These are phyloP conservation scores for Candida krabiensis DNA, from an alignment of 805 yeast genomes.

Conservation along the genomic window DNA sequence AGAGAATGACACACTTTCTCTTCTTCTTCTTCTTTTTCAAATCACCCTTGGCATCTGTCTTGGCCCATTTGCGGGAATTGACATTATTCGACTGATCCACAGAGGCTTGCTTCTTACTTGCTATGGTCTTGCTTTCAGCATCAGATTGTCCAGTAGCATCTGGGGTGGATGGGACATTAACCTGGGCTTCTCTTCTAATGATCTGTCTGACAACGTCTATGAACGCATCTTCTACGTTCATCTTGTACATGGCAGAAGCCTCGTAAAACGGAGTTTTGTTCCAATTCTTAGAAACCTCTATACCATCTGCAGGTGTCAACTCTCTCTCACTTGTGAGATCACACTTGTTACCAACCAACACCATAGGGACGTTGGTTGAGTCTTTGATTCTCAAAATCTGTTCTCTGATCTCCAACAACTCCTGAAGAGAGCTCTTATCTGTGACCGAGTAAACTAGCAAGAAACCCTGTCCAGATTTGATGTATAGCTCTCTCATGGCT, in stretches of 20 bases:
- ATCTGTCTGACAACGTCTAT: constrained; percentile 87
- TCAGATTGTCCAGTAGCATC: constrained; percentile 9
- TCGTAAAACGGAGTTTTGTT: constrained; percentile 90
- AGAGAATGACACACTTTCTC: constrained; percentile 21
- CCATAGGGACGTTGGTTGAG: constrained; percentile 77
- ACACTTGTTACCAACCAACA: constrained; percentile 87
- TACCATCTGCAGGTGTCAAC: constrained; percentile 80
- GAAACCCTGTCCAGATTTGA: constrained; percentile 82
- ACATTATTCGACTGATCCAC: constrained; percentile 2
- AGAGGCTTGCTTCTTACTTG: constrained; percentile 6
- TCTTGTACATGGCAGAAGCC: constrained; percentile 86
- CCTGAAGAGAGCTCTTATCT: constrained; percentile 67
- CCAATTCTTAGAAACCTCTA: constrained; percentile 80
- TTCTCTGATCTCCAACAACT: constrained; percentile 73
- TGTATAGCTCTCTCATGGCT: constrained; percentile 89
- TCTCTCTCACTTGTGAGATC: constrained; percentile 76
- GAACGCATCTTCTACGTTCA: constrained; percentile 89
- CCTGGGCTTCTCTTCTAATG: constrained; percentile 64
- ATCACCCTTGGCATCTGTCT: constrained; percentile 2
- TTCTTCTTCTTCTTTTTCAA: constrained; percentile 15
- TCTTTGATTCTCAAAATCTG: constrained; percentile 86
- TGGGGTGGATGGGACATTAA: constrained; percentile 3
- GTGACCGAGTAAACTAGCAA: constrained; percentile 59
- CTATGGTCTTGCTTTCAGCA: constrained; percentile 4
- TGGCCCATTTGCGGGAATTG: neutral